phyloP scores from a whole-genome alignment of 1,139 yeast species.

The Nematodospora anomalae region DNA sequence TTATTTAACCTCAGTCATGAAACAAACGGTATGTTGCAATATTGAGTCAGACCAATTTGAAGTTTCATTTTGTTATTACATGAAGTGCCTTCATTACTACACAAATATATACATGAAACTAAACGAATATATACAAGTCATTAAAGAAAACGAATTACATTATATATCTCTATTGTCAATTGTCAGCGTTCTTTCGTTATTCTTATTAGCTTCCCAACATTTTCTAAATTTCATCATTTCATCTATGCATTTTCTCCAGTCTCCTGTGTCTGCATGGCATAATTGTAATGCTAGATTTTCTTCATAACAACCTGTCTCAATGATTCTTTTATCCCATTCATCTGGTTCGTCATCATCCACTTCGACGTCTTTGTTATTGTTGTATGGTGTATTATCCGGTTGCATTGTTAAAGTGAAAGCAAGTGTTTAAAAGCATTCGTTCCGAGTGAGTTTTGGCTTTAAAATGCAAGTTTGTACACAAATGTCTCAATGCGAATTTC shows the following conservation, averaged over 20 bases:
- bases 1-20: too few relatives aligned
- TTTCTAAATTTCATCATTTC: conserved; percentile 69
- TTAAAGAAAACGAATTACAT: too few relatives aligned
- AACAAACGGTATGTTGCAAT: too few relatives aligned
- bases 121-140: too few relatives aligned
- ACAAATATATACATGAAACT: too few relatives aligned
- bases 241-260: conserved; percentile 69
- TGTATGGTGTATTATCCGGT: conserved; percentile 8
- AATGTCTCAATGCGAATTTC: too few relatives aligned
- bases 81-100: too few relatives aligned
- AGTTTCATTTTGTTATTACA: too few relatives aligned
- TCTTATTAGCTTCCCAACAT: conserved; percentile 65
- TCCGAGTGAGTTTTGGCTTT: too few relatives aligned
- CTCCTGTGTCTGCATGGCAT: conserved; percentile 79
- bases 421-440: too few relatives aligned
- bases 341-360: conserved; percentile 61
- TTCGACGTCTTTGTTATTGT: conserved; percentile 3
- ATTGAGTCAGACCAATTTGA: too few relatives aligned
- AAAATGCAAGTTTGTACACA: too few relatives aligned
- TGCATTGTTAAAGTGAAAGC: conserved; percentile 5
- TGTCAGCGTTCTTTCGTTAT: conserved; percentile 54
- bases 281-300: conserved; percentile 67
- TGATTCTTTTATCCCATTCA: conserved; percentile 73
- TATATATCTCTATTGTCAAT: conserved; percentile 33
- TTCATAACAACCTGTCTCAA: conserved; percentile 70